Evolutionary conservation across 2,329 filamentous ascomycete species (phyloP), one percentile per base, ranked within the genome.

Genomic region (Hypoxylon sp.): DNA sequence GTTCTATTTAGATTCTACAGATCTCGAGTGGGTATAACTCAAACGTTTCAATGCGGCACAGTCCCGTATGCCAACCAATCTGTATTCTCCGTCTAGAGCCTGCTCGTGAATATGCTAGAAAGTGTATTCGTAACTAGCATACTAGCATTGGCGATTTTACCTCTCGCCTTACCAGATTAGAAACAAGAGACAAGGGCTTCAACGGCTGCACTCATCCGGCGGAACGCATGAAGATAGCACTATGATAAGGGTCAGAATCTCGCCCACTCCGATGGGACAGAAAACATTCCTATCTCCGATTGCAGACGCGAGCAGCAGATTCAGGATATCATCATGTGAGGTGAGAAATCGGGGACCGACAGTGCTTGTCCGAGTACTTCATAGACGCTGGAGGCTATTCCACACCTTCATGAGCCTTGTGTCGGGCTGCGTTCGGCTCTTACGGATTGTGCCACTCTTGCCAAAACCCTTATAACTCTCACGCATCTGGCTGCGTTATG

Each of bases 31-130:
- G 44, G 48, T 30, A 33, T 40, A 50, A 18, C 26, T 30, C 22
- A 42, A 30, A 30, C 32, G 26, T 11, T 9, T 18, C 11, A 30
- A 40, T 28, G 54, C 45, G 54, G 45, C 54, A 22, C 45, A 28
- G 30, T 12, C 54, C 33, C 54, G 54, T 57, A 49, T 42, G 20
- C 9, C 18, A 36, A 8, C 54, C 54, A 57, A 57, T 57, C 33
- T 24, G 14, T 48, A 33, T n/a, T 2, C 18, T 24, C 20, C 22
- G 4, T 46, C 14, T 33, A 40, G 18, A 52, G 8, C 22, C 14
- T 46, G 14, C 14, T 26, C 22, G 30, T 28, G 14, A 46, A 30
- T 33, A 33, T 36, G 20, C 28, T 18, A 46, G n/a, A 32, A 55
- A 5, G 36, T 40, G 20, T 38, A 24, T 36, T 55, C 18, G n/a